Evolutionary conservation across 768 basidiomycete genomes (phyloP), one percentile per base, ranked within the genome.

Genomic region (Filobasidium wieringae): DNA sequence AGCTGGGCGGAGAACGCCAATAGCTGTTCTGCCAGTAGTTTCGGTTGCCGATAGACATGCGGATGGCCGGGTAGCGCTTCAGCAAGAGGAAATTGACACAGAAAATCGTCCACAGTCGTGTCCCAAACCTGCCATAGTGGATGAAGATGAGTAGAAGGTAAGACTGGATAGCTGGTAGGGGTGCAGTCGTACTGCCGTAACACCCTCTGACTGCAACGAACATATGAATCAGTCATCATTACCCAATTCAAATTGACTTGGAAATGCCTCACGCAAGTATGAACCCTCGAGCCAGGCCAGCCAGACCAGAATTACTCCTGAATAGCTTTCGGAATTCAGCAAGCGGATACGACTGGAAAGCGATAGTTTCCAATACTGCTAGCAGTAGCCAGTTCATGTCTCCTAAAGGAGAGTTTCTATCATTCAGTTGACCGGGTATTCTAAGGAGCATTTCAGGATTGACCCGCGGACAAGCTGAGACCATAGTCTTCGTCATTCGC

Each of bases 71-170:
- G 41, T 15, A 34, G 24, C 11, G 58, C 43, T 14, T 32, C 27
- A 4, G 7, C 2, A 17, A 61, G 26, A 8, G 60, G 60, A 17
- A 61, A 31, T 49, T 61, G 55, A 30, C 34, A 37, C 5, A 57
- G 27, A n/a, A 61, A 57, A 30, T 61, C 60, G 41, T 61, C 60
- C 24, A 61, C 19, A 11, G 53, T 33, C 14, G 40, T 51, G 43
- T 61, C 60, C 60, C 60, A 61, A 33, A 47, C 47, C 26, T 53
- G 37, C 60, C 60, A 61, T 22, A 61, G 19, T 22, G 60, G 60
- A 40, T 61, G 60, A 2, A 61, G 51, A 40, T 61, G 60, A n/a
- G 47, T 57, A 6, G 60, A 57, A 8, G 55, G 55, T 17, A 61
- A 49, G 26, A 52, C 33, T 7, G 60, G 60, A 43, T 61, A 57